Evolutionary conservation across 2,329 filamentous ascomycete species (phyloP), one percentile per base, ranked within the genome.

Genomic region (Escovopsis sp.): DNA sequence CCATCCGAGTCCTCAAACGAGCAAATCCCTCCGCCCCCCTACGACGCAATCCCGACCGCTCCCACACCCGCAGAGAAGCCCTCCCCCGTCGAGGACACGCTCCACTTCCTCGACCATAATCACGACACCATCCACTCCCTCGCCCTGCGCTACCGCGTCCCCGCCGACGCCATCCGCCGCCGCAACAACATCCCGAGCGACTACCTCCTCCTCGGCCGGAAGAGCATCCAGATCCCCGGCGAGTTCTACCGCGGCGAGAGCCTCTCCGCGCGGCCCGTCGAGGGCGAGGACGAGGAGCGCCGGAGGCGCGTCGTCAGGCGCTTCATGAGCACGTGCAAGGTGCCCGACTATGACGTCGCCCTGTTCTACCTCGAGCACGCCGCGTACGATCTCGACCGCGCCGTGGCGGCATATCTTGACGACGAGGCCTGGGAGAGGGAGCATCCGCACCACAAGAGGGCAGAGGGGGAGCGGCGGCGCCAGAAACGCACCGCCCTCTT

Each of bases 311-410:
- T 79, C 54, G 70, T 89, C 30, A 69, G 84, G 35, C 73, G 81
- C 46, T 89, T 81, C 67, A 88, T 88, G 84, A 76, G 85, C 2
- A 69, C 71, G 1, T 84, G 79, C 61, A 89, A 89, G 56, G 80
- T 84, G 25, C 65, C 74, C 20, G 81, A 88, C 66, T 88, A 79
- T 62, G 80, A 86, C 54, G 67, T 86, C 39, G 84, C 84, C 2
- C 57, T 83, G 25, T 57, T 88, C 15, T 91, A 91, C 57, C 68
- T 91, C 35, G 73, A 85, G 52, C 79, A 84, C 57, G 65, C 69
- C 16, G 67, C 69, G 7, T 85, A 82, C 57, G 70, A 86, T 50
- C 62, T 88, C 13, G 72, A 76, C 4, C 57, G 61, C 25, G 83
- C 84, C 0, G 70, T 82, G 7, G 67, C 72, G 32, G 67, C 71